Evolutionary conservation across 305 asterid genomes (phyloP), one percentile per base, ranked within the genome.

Genomic region (Fraxinus baroniana): DNA sequence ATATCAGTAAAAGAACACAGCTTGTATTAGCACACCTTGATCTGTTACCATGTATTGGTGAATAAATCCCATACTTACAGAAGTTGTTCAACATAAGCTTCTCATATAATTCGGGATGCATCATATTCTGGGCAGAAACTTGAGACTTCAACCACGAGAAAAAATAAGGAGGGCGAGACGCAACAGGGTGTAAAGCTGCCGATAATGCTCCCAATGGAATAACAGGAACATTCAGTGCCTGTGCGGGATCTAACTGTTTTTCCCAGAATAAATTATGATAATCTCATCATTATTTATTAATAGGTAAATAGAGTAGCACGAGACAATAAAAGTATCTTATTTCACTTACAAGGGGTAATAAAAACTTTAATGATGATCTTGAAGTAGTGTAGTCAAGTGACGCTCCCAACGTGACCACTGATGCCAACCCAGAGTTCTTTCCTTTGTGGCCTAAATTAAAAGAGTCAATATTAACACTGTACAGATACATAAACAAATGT

Each of bases 51-150:
- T 39, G 49, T 39, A 39, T 39, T 39, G 49, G 49, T 39, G 49
- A 39, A 39, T 39, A 39, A 49, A 15, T 64, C 17, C 33, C 17
- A 18, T 79, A 49, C 60, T 93, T 88, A 95, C 99, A 91, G 83
- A 95, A 95, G 87, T 92, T 95, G 86, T 94, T 95, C 39, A 93
- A 88, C 79, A 95, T 91, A 30, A 95, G 96, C 88, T 94, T 95
- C 89, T 95, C 90, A 78, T 92, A 83, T 66, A 94, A 87, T 81
- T 95, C 98, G 1, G 98, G 99, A 57, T 91, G 94, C 99, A 95
- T 94, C 98, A 93, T 95, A 85, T 94, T 95, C 88, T 91, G 89
- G 74, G 99, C 97, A 8, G 99, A 91, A 86, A 95, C 93, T 86
- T 90, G 85, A 86, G 90, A 94, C 86, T 91, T 94, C 84, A 95